Evolutionary conservation across 2,329 filamentous ascomycete genomes (phyloP), one percentile per base, ranked within the genome.

Genomic region (Fusarium sterilihyphosum): DNA sequence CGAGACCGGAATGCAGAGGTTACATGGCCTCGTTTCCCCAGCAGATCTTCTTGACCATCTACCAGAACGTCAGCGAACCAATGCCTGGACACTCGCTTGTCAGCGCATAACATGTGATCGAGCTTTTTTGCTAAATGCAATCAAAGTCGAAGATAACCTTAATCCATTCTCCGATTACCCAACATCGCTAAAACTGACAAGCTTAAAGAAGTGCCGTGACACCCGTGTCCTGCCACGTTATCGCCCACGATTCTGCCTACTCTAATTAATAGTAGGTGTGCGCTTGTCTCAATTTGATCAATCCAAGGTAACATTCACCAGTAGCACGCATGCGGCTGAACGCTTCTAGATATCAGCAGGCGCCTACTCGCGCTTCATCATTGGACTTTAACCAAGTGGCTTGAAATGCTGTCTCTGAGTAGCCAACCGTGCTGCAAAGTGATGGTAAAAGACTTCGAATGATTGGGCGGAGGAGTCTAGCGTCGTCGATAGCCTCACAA

Each of bases 1-100:
- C 66, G 64, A 69, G 13, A 22, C 66, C 56, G 66, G 50, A 54
- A 62, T 40, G 66, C 56, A 26, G 64, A 69, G 56, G 54, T 44
- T 61, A 29, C 60, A 62, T 38, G 4, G 54, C 63, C 38, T 61
- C 24, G 43, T 59, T 24, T 18, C 12, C 41, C 14, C 46, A 33
- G n/a, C 20, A 3, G 63, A 68, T 68, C 54, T 40, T 49, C 54
- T 16, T 6, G 4, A 8, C 5, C 13, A 22, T 10, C 9, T 26
- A 26, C 26, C 26, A 26, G 26, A 26, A 26, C 26, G 26, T 26
- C 26, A 26, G 26, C 26, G 26, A 26, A 26, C 26, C 26, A 26
- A 26, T 26, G 26, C 6, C 26, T 26, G 26, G 26, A 26, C 26
- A 26, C 26, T 26, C 6, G 26, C 26, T 26, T 26, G 26, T 26